Percentiles rank a stretch among this genome's conserved stretches.
Evolutionary conservation across 2,329 filamentous ascomycete species (phyloP).

Genomic region (Gaeumannomyces tritici): DNA sequence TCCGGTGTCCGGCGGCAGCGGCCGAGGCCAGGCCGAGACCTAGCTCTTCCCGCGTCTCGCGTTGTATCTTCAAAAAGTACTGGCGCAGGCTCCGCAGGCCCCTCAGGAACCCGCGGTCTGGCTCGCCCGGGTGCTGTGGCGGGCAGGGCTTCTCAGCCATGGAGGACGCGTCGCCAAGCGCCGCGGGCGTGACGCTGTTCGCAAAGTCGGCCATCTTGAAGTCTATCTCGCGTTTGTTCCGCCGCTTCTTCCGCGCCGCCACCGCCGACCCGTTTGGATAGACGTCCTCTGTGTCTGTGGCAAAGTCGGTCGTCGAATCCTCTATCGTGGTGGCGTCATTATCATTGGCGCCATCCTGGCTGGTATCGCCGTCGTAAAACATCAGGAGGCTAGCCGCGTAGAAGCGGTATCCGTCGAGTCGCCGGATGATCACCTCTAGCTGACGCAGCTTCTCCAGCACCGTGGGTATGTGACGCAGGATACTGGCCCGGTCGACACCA

Average conservation of each 20-base stretch:
- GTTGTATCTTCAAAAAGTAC: conserved; percentile 83
- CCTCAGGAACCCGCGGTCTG: conserved; percentile 83
- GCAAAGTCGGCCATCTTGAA: conserved; percentile 98
- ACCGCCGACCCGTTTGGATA: conserved; percentile 15
- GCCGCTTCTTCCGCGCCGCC: conserved; percentile 30
- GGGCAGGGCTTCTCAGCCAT: conserved; percentile 56
- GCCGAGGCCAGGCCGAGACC: conserved; percentile 22
- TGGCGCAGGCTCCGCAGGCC: conserved; percentile 68
- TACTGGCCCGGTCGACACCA: conserved; percentile 69
- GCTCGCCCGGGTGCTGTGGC: conserved; percentile 67
- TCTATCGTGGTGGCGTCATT: conserved; percentile 40
- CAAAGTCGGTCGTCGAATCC: conserved; percentile 49
- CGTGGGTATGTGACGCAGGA: conserved; percentile 77
- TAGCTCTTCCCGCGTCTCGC: conserved; percentile 54
- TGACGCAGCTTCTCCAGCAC: conserved; percentile 76
- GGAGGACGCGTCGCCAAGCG: conserved; percentile 35
- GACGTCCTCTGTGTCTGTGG: conserved; percentile 46
- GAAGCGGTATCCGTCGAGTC: conserved; percentile 78
- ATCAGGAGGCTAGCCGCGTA: conserved; percentile 93
- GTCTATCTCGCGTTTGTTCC: conserved; percentile 58
- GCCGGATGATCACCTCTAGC: conserved; percentile 73
- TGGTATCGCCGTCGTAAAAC: conserved; percentile 82
- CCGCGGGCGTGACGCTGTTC: conserved; percentile 88
- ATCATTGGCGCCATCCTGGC: conserved; percentile 27
- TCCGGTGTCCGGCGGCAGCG: conserved; percentile 5